phyloP scores from a whole-genome alignment of 495 filamentous ascomycete species.

The Amniculicola lignicola region DNA sequence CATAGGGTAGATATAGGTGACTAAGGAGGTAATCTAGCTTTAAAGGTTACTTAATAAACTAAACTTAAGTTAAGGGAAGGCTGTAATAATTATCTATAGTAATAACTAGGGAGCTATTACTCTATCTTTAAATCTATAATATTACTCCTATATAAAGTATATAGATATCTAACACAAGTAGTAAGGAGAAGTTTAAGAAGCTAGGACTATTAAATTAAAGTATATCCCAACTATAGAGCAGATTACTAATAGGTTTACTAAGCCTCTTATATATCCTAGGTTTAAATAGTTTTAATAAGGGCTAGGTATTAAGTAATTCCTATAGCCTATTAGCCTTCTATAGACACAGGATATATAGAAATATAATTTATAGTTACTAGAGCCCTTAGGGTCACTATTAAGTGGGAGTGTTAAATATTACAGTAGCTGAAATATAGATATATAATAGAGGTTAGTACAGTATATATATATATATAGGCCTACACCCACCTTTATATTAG shows the following conservation, averaged over 20 bases:
- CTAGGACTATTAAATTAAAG: conserved; percentile 26
- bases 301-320: conserved; percentile 23
- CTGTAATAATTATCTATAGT: conserved; percentile 17
- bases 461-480: neutral
- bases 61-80: conserved; percentile 26
- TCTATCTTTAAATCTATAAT: conserved; percentile 18
- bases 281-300: conserved; percentile 35
- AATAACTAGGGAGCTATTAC: conserved; percentile 42
- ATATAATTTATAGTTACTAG: neutral
- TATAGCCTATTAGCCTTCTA: neutral
- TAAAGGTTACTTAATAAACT: conserved; percentile 39
- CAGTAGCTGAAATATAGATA: neutral
- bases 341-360: neutral
- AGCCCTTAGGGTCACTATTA: neutral
- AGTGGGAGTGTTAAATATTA: neutral
- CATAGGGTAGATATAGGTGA: conserved; percentile 39
- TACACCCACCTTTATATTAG: no score
- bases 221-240: conserved; percentile 35
- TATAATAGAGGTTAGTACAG: neutral
- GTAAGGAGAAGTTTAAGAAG: conserved; percentile 35
- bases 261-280: conserved; percentile 33
- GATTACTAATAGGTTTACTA: conserved; percentile 36
- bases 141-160: conserved; percentile 38
- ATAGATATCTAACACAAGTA: conserved; percentile 40
- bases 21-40: conserved; percentile 46